These are phyloP conservation scores for Margaritispora aquatica DNA, from an alignment of 495 filamentous ascomycete species.

Conservation along the genomic window DNA sequence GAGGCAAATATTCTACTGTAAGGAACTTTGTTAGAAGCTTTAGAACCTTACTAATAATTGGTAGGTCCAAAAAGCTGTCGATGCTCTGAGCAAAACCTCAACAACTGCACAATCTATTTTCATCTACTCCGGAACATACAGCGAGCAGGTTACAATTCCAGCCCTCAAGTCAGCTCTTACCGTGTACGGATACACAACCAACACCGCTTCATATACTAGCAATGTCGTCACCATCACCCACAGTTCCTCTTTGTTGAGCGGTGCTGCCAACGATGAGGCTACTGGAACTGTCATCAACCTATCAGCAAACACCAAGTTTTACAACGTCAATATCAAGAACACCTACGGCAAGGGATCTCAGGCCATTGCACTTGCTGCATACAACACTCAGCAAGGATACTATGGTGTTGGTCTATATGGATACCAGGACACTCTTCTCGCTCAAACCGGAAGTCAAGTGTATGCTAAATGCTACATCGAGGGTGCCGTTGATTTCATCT, in stretches of 20 bases:
- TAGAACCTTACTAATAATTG: slow-evolving; percentile 21
- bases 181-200: slow-evolving; percentile 50
- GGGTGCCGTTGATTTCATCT: slow-evolving; percentile 48
- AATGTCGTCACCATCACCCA: slow-evolving; percentile 23
- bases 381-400: slow-evolving; percentile 27
- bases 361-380: slow-evolving; percentile 41
- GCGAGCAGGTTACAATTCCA: slow-evolving; percentile 35
- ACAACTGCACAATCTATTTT: slow-evolving; percentile 27
- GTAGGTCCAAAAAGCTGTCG: slow-evolving; percentile 51
- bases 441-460: slow-evolving; percentile 40
- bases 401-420: slow-evolving; percentile 43
- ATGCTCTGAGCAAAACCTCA: slow-evolving; percentile 42
- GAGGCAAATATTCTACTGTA: slow-evolving; percentile 18
- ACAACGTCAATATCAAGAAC: slow-evolving; percentile 49
- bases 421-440: slow-evolving; percentile 45
- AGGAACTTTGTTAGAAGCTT: slow-evolving; percentile 2
- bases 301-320: slow-evolving; percentile 36
- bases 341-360: slow-evolving; percentile 35
- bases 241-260: slow-evolving; percentile 14
- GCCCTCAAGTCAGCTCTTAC: slow-evolving; percentile 21
- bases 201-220: slow-evolving; percentile 25
- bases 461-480: slow-evolving; percentile 41
- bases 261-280: slow-evolving; percentile 32
- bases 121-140: slow-evolving; percentile 31
- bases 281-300: slow-evolving; percentile 41